Evolutionary conservation across 177 flowering plant species (phyloP).

Genomic region (Vitis hybrid): DNA sequence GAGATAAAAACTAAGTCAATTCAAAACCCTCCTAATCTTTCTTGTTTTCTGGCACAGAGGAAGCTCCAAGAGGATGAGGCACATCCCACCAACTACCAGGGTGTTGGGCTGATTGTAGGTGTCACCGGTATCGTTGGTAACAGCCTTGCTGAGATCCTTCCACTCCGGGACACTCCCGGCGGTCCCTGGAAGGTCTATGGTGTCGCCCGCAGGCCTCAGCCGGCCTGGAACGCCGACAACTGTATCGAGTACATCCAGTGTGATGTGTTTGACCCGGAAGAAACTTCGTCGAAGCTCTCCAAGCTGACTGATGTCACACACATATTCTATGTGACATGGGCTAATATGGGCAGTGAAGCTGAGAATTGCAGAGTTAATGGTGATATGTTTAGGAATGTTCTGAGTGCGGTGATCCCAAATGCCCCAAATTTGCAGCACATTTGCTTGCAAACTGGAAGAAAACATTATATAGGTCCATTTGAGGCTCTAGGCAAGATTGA

Average conservation of each 20-base stretch:
- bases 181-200: constrained; percentile 58
- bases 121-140: constrained; percentile 47
- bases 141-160: constrained; percentile 51
- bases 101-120: constrained; percentile 41
- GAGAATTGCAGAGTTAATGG: constrained; percentile 25
- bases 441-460: constrained; percentile 35
- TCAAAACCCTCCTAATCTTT: not conserved
- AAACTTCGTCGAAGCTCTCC: constrained; percentile 25
- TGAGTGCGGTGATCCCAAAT: constrained; percentile 29
- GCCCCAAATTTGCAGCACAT: constrained; percentile 31
- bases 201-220: constrained; percentile 42
- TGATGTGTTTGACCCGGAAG: constrained; percentile 29
- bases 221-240: constrained; percentile 34
- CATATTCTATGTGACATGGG: constrained; percentile 45
- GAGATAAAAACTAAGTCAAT: no score
- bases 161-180: constrained; percentile 42
- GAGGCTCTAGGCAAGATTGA: not conserved
- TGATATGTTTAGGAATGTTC: constrained; percentile 32
- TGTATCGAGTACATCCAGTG: constrained; percentile 37
- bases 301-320: constrained; percentile 41
- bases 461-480: constrained; percentile 36
- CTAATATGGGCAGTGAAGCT: constrained; percentile 18
- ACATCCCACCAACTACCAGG: constrained; percentile 12
- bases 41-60: constrained; percentile 21
- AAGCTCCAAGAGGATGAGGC: constrained; percentile 25